Evolutionary conservation across 352 stramenopile species (phyloP).

Genomic region (Globisporangium takayamanum): DNA sequence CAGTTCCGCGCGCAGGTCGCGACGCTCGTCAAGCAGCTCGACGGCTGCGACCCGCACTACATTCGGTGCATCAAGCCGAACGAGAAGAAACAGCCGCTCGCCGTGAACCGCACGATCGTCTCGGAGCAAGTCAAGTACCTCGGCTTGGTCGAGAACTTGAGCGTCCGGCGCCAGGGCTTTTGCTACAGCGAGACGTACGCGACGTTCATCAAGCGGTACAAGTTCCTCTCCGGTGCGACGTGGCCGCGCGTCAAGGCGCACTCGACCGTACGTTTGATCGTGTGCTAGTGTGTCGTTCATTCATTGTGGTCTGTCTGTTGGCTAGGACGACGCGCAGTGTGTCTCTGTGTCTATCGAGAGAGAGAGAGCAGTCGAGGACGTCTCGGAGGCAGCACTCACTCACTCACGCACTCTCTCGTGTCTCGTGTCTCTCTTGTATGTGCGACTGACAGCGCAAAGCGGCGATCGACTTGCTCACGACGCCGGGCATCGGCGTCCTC

Average conservation of each 20-base stretch:
- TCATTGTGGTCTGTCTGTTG: too few species aligned
- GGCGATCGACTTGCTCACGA: constrained; percentile 66
- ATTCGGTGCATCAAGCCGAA: constrained; percentile 91
- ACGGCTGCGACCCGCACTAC: constrained; percentile 87
- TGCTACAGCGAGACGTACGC: constrained; percentile 80
- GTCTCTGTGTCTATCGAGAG: background rate
- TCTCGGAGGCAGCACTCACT: background rate
- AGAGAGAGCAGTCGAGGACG: background rate
- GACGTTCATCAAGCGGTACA: constrained; percentile 82
- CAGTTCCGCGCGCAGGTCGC: constrained; percentile 79
- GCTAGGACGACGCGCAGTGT: background rate
- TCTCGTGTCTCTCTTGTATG: background rate
- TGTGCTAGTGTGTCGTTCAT: too few species aligned
- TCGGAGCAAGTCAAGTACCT: constrained; percentile 76
- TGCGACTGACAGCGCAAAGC: constrained; percentile 40
- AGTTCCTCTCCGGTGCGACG: constrained; percentile 73
- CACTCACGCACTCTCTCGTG: too few species aligned
- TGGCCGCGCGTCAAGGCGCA: constrained; percentile 59
- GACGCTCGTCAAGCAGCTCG: constrained; percentile 77
- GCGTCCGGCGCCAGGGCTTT: constrained; percentile 79
- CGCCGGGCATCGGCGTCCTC: constrained; percentile 45
- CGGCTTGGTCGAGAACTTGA: constrained; percentile 77
- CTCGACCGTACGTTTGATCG: constrained; percentile 27
- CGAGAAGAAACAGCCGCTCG: constrained; percentile 74
- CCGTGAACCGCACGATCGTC: constrained; percentile 61